Evolutionary conservation across 345 rosid genomes (phyloP).

Genomic region (Psidium guajava): DNA sequence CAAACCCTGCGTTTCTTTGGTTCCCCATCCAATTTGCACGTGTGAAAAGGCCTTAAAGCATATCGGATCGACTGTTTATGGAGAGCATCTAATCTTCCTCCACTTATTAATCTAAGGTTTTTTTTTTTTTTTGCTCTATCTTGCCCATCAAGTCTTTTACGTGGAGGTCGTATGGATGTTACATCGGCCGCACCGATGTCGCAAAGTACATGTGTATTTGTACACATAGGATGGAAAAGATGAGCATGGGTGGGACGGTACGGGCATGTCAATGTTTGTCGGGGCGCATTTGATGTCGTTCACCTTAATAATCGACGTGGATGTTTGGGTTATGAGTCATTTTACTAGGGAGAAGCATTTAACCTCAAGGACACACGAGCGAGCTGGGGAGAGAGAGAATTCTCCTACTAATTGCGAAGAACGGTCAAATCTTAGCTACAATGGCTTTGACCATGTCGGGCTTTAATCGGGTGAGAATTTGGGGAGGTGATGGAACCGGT

Average conservation of each 20-base stretch:
- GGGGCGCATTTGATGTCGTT: background rate
- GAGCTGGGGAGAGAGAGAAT: background rate
- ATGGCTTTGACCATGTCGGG: background rate
- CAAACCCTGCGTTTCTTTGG: rapidly evolving
- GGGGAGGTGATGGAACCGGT: background rate
- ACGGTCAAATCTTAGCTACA: background rate
- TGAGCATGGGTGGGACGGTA: background rate
- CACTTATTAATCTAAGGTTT: background rate
- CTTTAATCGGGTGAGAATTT: background rate
- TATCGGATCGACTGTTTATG: no score
- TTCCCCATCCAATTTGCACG: rapidly evolving
- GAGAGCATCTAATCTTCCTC: background rate
- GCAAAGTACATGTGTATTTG: background rate
- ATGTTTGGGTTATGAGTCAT: background rate
- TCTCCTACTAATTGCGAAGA: background rate
- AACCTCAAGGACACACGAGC: background rate
- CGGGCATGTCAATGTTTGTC: background rate
- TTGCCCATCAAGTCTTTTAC: background rate
- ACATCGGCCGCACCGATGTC: background rate
- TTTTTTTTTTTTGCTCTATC: background rate
- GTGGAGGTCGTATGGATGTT: background rate
- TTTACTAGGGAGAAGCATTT: background rate
- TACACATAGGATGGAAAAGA: background rate
- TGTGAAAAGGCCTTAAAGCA: background rate
- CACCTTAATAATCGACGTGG: background rate